phyloP scores from a whole-genome alignment of 2,329 filamentous ascomycete species.

The Scorias spongiosa region DNA sequence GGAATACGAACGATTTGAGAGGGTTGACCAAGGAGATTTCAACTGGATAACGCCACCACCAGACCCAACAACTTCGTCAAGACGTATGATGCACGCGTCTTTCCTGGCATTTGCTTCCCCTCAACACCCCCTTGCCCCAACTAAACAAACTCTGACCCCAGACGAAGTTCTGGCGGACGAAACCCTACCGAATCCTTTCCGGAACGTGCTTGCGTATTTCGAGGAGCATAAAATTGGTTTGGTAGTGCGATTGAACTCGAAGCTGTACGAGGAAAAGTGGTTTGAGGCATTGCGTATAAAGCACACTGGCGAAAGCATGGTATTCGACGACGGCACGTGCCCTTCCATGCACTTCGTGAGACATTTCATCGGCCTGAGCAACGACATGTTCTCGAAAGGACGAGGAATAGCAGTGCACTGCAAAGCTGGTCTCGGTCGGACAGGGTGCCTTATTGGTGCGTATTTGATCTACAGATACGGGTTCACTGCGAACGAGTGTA shows the following conservation, averaged over 20 bases:
- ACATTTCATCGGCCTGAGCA: constrained; percentile 86
- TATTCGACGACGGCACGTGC: constrained; percentile 96
- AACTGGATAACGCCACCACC: constrained; percentile 79
- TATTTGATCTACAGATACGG: constrained; percentile 96
- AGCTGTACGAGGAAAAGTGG: constrained; percentile 91
- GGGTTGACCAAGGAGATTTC: constrained; percentile 97
- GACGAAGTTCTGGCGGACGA: constrained; percentile 52
- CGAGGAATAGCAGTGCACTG: constrained; percentile 95
- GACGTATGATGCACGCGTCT: constrained; percentile 23
- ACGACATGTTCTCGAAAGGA: constrained; percentile 46
- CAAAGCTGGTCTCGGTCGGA: constrained; percentile 91
- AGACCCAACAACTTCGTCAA: background rate
- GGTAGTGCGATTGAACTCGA: constrained; percentile 88
- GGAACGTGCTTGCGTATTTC: constrained; percentile 89
- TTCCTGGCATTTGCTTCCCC: constrained; percentile 96
- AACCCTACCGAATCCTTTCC: constrained; percentile 71
- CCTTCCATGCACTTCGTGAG: constrained; percentile 77
- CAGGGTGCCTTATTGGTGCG: constrained; percentile 89
- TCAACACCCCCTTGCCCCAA: constrained; percentile 66
- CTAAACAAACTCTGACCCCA: constrained; percentile 54
- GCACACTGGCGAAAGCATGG: constrained; percentile 75
- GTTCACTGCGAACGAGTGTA: constrained; percentile 93
- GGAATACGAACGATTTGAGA: constrained; percentile 90
- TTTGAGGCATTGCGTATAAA: constrained; percentile 91
- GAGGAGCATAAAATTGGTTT: constrained; percentile 75